A percentile compares a stretch with the other conserved stretches of the same genome.
Evolutionary conservation across 768 basidiomycete species (phyloP).

Genomic region (Boletus vermiculosoides): DNA sequence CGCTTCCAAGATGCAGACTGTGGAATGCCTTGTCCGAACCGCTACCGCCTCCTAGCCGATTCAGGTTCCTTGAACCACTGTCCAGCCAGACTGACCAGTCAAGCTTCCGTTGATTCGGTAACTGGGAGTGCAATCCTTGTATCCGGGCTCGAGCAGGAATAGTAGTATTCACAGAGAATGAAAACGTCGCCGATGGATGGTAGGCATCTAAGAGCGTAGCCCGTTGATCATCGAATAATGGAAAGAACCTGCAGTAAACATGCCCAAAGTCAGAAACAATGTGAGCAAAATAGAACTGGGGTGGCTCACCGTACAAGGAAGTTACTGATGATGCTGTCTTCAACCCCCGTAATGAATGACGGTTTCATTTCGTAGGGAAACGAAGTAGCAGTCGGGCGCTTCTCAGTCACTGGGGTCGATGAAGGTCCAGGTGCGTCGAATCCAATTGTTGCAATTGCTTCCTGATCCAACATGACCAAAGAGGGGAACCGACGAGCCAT

Average conservation of each 20-base stretch:
- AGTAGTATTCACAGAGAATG: constrained; percentile 79
- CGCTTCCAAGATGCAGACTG: constrained; percentile 71
- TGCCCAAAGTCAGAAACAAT: constrained; percentile 11
- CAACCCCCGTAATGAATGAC: constrained; percentile 74
- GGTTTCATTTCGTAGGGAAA: constrained; percentile 78
- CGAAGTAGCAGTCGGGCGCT: constrained; percentile 57
- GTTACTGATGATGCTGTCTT: constrained; percentile 61
- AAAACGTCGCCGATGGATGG: constrained; percentile 86
- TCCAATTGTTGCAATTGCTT: constrained; percentile 70
- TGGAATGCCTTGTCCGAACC: constrained; percentile 60
- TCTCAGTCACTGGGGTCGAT: constrained; percentile 35
- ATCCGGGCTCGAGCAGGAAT: constrained; percentile 78
- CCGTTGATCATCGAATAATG: constrained; percentile 77
- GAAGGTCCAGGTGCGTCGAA: constrained; percentile 71
- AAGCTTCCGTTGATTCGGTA: constrained; percentile 83
- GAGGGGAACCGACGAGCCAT: constrained; percentile 78
- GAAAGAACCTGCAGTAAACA: constrained; percentile 65
- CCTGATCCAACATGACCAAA: constrained; percentile 80
- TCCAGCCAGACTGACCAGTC: constrained; percentile 74
- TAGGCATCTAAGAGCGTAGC: constrained; percentile 68
- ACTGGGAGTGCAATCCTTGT: constrained; percentile 60
- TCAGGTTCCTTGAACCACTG: constrained; percentile 75
- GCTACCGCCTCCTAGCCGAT: constrained; percentile 56
- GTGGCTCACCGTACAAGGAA: constrained; percentile 72
- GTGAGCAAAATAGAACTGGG: background rate